phyloP scores from a whole-genome alignment of 2,329 filamentous ascomycete species.

The Zymoseptoria passerinii region DNA sequence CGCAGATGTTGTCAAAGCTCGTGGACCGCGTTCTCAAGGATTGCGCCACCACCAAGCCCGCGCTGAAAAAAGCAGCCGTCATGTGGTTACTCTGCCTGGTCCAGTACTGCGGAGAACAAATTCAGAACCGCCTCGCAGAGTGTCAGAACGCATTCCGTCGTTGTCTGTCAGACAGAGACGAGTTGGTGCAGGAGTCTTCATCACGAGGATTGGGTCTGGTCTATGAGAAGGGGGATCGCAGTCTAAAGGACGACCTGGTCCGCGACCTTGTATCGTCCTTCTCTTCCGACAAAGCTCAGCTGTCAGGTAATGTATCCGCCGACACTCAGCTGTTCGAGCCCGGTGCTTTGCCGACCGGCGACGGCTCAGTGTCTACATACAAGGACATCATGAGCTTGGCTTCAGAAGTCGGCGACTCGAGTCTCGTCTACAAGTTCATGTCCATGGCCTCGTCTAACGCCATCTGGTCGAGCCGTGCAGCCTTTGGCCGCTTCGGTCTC shows the following conservation, averaged over 20 bases:
- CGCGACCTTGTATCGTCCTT: conserved; percentile 84
- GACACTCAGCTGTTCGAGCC: conserved; percentile 92
- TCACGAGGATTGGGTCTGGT: conserved; percentile 85
- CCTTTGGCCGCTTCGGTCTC: conserved; percentile 87
- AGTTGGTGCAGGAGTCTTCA: conserved; percentile 91
- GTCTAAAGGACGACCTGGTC: conserved; percentile 72
- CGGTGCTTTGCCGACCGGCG: conserved; percentile 79
- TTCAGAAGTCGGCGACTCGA: conserved; percentile 93
- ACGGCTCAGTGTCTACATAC: conserved; percentile 88
- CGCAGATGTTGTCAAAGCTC: conserved; percentile 43
- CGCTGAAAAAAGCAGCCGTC: conserved; percentile 80
- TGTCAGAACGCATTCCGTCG: conserved; percentile 83
- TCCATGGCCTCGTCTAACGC: conserved; percentile 90
- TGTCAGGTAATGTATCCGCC: conserved; percentile 68
- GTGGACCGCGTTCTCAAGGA: conserved; percentile 67
- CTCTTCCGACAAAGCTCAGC: conserved; percentile 62
- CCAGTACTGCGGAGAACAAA: conserved; percentile 78
- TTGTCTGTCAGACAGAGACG: conserved; percentile 78
- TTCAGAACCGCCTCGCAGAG: conserved; percentile 66
- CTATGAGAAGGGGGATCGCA: conserved; percentile 81
- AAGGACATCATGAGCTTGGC: conserved; percentile 94
- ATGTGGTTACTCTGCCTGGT: conserved; percentile 93
- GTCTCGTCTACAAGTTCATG: conserved; percentile 98
- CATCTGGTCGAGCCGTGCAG: conserved; percentile 94
- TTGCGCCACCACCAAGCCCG: conserved; percentile 78